Evolutionary conservation across 176 grass and related monocot species (phyloP).

Genomic region (Leersia perrieri): DNA sequence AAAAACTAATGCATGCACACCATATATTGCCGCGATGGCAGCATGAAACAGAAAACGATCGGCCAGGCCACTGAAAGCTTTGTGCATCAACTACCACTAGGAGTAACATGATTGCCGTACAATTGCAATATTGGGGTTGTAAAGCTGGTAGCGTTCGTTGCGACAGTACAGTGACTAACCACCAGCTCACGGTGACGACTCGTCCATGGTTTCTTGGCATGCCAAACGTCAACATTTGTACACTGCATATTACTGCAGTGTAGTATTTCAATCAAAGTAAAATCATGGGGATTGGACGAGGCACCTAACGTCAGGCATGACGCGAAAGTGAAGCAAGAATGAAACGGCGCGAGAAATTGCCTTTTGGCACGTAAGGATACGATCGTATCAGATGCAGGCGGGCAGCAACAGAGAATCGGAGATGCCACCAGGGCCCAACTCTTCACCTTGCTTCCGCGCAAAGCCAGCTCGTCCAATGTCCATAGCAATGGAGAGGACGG

Average conservation of each 20-base stretch:
- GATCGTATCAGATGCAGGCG: not conserved
- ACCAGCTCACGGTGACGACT: not conserved
- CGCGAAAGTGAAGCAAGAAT: constrained; percentile 8
- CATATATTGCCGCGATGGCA: not conserved
- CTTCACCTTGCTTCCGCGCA: constrained; percentile 25
- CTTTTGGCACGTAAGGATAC: not conserved
- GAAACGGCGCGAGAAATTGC: not conserved
- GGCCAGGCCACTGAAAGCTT: not conserved
- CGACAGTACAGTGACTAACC: not conserved
- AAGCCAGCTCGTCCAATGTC: constrained; percentile 18
- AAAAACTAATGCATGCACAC: not conserved
- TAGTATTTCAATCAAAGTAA: not conserved
- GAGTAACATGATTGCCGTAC: not conserved
- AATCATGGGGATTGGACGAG: not conserved
- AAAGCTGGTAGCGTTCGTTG: not conserved
- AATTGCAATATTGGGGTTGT: not conserved
- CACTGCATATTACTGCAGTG: not conserved
- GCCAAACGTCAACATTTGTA: not conserved
- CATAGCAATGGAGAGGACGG: not conserved
- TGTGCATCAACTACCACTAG: too few species aligned
- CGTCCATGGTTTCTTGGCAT: not conserved
- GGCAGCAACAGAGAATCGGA: not conserved
- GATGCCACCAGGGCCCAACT: not conserved
- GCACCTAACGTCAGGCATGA: constrained; percentile 5
- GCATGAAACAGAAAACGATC: not conserved